Evolutionary conservation across 148 eudicot genomes (phyloP).

Genomic region (Silene conica): DNA sequence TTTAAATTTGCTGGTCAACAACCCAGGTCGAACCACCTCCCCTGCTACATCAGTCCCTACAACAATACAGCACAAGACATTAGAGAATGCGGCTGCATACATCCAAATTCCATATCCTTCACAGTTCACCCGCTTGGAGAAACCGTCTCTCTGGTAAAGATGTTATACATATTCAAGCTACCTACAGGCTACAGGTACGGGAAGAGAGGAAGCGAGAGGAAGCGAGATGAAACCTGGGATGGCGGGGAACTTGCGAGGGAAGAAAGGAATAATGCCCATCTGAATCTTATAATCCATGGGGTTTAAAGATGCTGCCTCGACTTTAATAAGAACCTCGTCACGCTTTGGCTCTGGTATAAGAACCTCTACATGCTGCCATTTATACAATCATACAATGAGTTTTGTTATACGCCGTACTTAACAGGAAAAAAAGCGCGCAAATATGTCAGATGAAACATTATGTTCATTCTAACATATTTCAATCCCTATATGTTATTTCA

Average conservation of each 20-base stretch:
- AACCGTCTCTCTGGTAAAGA: no score
- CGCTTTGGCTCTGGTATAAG: slow-evolving; percentile 58
- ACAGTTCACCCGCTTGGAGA: no score
- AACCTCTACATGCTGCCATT: slow-evolving; percentile 66
- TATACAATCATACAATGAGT: neutral
- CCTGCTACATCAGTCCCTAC: slow-evolving; percentile 74
- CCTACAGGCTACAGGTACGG: neutral
- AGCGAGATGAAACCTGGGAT: slow-evolving; percentile 47
- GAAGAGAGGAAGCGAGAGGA: neutral
- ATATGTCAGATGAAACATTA: no score
- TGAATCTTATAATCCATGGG: slow-evolving; percentile 71
- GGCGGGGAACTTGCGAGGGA: slow-evolving; percentile 60
- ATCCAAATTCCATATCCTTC: no score
- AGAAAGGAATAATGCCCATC: slow-evolving; percentile 42
- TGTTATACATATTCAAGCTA: neutral
- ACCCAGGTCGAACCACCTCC: slow-evolving; percentile 65
- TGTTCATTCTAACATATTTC: no score
- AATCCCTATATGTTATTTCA: no score
- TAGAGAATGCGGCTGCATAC: no score
- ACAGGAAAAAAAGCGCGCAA: neutral
- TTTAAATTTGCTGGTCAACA: slow-evolving; percentile 54
- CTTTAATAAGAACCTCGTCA: slow-evolving; percentile 59
- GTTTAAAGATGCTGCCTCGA: slow-evolving; percentile 73
- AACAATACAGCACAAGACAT: neutral
- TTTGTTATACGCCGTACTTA: neutral